Evolutionary conservation across 345 rosid genomes (phyloP).

Genomic region (Eutrema yunnanense): DNA sequence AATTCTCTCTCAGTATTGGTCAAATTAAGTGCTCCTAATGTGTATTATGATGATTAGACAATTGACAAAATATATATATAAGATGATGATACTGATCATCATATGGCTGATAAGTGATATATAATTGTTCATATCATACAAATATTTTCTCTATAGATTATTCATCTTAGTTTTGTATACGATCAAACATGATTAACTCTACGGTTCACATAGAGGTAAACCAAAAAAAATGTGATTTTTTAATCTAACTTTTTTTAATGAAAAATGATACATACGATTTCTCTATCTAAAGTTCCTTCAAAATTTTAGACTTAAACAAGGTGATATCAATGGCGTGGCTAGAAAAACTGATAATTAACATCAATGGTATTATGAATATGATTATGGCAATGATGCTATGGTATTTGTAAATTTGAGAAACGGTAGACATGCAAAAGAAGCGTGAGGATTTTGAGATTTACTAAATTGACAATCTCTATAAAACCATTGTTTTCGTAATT

Average conservation of each 20-base stretch:
- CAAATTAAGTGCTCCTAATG: slow-evolving; percentile 21
- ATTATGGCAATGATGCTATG: too few relatives aligned
- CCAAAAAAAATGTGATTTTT: neutral
- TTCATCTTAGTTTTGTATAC: neutral
- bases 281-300: neutral
- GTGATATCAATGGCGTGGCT: neutral
- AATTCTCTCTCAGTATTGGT: slow-evolving; percentile 3
- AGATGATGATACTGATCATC: neutral
- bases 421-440: neutral
- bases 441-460: neutral
- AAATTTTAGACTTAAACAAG: neutral
- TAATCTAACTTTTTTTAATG: neutral
- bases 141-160: neutral
- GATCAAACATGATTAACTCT: neutral
- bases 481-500: slow-evolving; percentile 2
- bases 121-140: neutral
- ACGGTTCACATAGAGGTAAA: neutral
- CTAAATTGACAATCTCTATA: slow-evolving; percentile 8
- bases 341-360: too few relatives aligned
- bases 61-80: neutral
- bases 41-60: slow-evolving; percentile 11
- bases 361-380: neutral
- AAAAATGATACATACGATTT: neutral
- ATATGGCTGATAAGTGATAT: slow-evolving; percentile 16
- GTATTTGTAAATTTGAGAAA: too few relatives aligned